Base-by-base conservation (phyloP, 2,329 filamentous ascomycete species). In the Penicillium sp. region DNA sequence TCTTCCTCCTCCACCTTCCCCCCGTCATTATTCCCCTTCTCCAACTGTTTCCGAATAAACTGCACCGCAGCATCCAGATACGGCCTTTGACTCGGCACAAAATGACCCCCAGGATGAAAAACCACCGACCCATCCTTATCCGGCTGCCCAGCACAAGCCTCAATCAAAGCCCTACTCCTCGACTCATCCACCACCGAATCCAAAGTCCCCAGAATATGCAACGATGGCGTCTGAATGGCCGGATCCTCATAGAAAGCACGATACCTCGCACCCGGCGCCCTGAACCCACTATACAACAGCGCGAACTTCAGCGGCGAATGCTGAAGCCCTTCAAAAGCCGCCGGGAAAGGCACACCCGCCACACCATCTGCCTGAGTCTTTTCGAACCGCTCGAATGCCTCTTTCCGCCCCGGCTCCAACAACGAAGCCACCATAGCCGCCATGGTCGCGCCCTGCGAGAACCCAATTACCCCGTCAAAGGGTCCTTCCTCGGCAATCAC, bases 151-250 rank as follows among this genome's bases (percentile, higher is more conserved):
- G 66, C 77, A 65, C 83, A 88, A 38, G 77, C 75, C 20, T 89
- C 82, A 2, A 86, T 76, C 47, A 96, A 69, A 18, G 74, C 78
- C 59, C 79, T 73, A 65, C 81, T 87, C 61, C 87, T 74, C 43
- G 69, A 69, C 73, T 96, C 90, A 26, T 89, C 87, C 0, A 97
- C 90, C 0, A 96, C 87, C 2, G 85, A 88, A 71, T 96, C 91
- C 57, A 95, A 72, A 44, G 82, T 85, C 1, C 91, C 91, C 22
- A 95, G 67, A 57, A 89, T 85, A 71, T 95, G 89, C 69, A 95
- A 66, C 52, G 86, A 81, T 0, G 88, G 87, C 49, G 90, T 95
- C 52, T 64, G 67, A 49, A 96, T 84, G 64, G 78, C 77, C 13
- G 87, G 88, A 6, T 59, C 52, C 57, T 87, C 79, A 63, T 88